Conservation (phyloP, 176 grass and related monocot genomes). For the Triticum monococcum region DNA sequence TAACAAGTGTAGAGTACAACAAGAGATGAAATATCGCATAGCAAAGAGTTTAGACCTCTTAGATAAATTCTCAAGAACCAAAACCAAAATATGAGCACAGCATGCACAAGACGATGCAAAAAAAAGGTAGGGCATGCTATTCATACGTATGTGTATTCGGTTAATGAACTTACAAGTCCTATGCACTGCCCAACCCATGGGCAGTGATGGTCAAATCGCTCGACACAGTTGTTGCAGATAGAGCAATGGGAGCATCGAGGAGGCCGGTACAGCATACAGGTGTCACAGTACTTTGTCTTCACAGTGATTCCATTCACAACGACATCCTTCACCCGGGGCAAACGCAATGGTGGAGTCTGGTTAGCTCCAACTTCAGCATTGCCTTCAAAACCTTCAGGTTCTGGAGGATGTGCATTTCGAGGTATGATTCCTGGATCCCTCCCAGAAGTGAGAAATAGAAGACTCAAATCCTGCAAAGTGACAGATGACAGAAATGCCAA, state of each 20-base stretch:
- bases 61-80: conserved; percentile 14
- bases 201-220: conserved; percentile 94
- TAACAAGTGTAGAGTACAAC: conserved; percentile 14
- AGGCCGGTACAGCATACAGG: conserved; percentile 93
- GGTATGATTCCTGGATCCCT: conserved; percentile 95
- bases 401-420: conserved; percentile 86
- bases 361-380: conserved; percentile 53
- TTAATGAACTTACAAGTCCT: conserved; percentile 76
- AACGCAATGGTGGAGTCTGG: conserved; percentile 65
- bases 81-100: not conserved
- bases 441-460: conserved; percentile 88
- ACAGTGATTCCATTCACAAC: conserved; percentile 81
- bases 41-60: not conserved
- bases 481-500: not conserved
- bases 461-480: conserved; percentile 74
- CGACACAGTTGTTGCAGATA: conserved; percentile 95
- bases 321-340: conserved; percentile 81
- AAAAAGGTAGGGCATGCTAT: not conserved
- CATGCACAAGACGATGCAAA: not conserved
- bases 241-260: conserved; percentile 96
- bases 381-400: conserved; percentile 76
- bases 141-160: not conserved
- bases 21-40: not conserved
- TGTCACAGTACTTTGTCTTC: conserved; percentile 95
- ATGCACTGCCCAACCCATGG: conserved; percentile 98